phyloP scores from a whole-genome alignment of 768 basidiomycete genomes.

The Boletus subparvulus region DNA sequence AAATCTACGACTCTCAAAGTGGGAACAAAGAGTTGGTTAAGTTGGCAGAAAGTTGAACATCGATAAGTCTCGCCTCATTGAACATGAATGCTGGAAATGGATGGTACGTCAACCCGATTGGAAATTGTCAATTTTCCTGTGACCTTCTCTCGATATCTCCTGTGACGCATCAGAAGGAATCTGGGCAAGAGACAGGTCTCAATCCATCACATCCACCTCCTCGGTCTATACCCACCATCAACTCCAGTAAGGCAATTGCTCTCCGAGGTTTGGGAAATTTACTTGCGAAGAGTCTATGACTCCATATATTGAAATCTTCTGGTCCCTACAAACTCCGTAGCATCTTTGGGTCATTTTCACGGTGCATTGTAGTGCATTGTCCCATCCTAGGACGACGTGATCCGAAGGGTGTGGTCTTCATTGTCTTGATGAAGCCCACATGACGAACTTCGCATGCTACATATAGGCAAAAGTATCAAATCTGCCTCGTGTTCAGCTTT shows the following conservation, averaged over 20 bases:
- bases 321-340: constrained; percentile 21
- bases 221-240: constrained; percentile 24
- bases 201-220: constrained; percentile 19
- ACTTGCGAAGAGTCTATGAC: background rate
- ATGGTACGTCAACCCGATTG: constrained; percentile 7
- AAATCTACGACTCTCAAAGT: background rate
- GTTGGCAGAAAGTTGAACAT: background rate
- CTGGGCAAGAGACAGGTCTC: constrained; percentile 3
- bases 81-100: constrained; percentile 5
- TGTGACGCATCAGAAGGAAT: constrained; percentile 8
- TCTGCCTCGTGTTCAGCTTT: constrained; percentile 18
- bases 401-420: constrained; percentile 10
- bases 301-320: constrained; percentile 7
- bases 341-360: constrained; percentile 3
- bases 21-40: background rate
- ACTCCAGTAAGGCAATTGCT: constrained; percentile 16
- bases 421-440: constrained; percentile 15
- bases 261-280: constrained; percentile 7
- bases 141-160: constrained; percentile 11
- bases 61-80: background rate
- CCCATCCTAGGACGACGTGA: constrained; percentile 12
- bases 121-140: constrained; percentile 4
- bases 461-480: background rate
- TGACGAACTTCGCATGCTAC: constrained; percentile 8
- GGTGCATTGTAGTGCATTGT: background rate